A percentile compares a stretch with the other conserved stretches of the same genome.
These are phyloP conservation scores for Acanthamoeba comandoni DNA, from an alignment of 208 protist species.

Conservation along the genomic window DNA sequence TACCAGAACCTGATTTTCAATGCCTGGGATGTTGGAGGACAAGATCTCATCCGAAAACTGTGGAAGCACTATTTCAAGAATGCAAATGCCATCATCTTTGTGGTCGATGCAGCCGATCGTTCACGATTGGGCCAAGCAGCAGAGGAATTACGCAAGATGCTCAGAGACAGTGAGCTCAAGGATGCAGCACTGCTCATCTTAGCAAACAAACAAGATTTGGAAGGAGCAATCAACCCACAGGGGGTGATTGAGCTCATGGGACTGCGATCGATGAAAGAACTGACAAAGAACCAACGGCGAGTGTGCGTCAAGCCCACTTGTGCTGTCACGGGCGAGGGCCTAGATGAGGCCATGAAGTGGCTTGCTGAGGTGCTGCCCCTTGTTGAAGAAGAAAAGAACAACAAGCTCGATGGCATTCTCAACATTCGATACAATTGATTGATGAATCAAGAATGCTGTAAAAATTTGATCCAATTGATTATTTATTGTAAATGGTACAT, in stretches of 20 bases:
- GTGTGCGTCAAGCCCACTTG: slow-evolving; percentile 62
- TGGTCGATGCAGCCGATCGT: slow-evolving; percentile 76
- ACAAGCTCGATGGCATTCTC: too few species aligned
- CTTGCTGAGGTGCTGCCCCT: slow-evolving; percentile 1
- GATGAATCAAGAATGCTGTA: too few species aligned
- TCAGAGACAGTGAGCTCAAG: slow-evolving; percentile 57
- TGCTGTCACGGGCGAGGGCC: slow-evolving; percentile 76
- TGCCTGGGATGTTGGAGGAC: slow-evolving; percentile 81
- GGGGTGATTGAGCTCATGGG: slow-evolving; percentile 52
- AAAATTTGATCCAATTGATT: too few species aligned
- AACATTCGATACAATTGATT: too few species aligned
- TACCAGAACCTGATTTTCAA: slow-evolving; percentile 90
- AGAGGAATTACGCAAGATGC: slow-evolving; percentile 75
- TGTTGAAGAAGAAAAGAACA: too few species aligned
- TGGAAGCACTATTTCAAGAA: slow-evolving; percentile 82
- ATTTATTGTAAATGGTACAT: too few species aligned
- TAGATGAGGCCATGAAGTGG: slow-evolving; percentile 78
- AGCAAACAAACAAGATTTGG: slow-evolving; percentile 91
- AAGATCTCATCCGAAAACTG: slow-evolving; percentile 66
- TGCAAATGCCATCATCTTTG: slow-evolving; percentile 79
- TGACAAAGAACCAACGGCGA: neutral
- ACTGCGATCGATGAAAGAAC: slow-evolving; percentile 40
- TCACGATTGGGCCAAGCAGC: slow-evolving; percentile 73
- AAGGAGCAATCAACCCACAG: slow-evolving; percentile 3
- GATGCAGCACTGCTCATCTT: slow-evolving; percentile 88